Evolutionary conservation across 176 grass and related monocot species (phyloP), one percentile per base, ranked within the genome.

Genomic region (Poa pratensis): DNA sequence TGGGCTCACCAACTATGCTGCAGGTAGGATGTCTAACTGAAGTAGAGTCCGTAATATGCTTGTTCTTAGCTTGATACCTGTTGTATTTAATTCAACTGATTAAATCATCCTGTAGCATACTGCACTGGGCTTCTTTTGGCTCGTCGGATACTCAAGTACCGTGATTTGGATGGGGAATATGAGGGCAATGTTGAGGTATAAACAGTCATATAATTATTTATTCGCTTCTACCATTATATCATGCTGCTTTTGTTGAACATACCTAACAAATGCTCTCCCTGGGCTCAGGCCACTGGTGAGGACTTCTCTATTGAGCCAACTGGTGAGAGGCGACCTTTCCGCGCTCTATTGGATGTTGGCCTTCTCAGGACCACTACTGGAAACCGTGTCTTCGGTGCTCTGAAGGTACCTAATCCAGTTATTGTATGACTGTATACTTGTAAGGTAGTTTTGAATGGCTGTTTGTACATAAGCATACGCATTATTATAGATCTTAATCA

Each of bases 81-180:
- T 11, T 18, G 16, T 22, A 48, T 59, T 26, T 48, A 49, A 28
- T 79, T 12, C 35, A 20, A 6, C 40, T 80, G 23, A 42, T 13
- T 30, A 27, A 30, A 80, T 17, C 59, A 32, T 63, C 54, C 2
- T 88, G 37, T 73, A 94, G 92, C 89, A 2, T 94, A 94, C 66
- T 89, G 89, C 65, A 94, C 89, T 78, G 92, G 92, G n/a, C 86
- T 94, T 64, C 86, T 94, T 40, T 87, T 94, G 89, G 92, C 89
- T 73, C 89, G 89, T 2, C 92, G 92, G 39, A 70, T 89, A 19
- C 58, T 94, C 48, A 89, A 89, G 69, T 37, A 61, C 12, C 89
- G 82, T 76, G 75, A 89, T 54, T 76, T 94, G 89, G 89, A 94
- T 58, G 16, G 68, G 18, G 89, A 91, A 16, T 94, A 94, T 39